phyloP scores from a whole-genome alignment of 2,329 filamentous ascomycete species.

The Clarireedia sp. region DNA sequence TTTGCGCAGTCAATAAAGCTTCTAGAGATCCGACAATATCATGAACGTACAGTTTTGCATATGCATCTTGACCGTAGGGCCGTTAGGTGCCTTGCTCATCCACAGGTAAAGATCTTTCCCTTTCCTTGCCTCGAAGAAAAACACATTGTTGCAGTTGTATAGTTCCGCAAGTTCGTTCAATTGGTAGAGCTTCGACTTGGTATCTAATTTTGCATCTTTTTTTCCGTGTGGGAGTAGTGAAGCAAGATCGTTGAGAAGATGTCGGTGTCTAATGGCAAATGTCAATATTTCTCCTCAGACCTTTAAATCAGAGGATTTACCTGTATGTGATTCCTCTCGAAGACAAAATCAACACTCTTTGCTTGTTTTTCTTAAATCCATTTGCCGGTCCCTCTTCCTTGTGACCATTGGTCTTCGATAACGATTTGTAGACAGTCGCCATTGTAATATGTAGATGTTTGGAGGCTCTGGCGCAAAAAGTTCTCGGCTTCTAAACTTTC shows the following conservation, averaged over 20 bases:
- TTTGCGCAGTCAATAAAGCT: slow-evolving; percentile 31
- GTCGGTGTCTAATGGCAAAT: slow-evolving; percentile 63
- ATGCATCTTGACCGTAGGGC: slow-evolving; percentile 58
- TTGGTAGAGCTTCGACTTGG: slow-evolving; percentile 78
- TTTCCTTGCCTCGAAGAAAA: slow-evolving; percentile 95
- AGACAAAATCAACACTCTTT: slow-evolving; percentile 80
- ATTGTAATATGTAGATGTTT: slow-evolving; percentile 33
- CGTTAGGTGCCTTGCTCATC: slow-evolving; percentile 77
- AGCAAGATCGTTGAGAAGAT: slow-evolving; percentile 83
- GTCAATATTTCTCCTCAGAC: slow-evolving; percentile 1
- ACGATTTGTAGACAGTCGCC: slow-evolving; percentile 68
- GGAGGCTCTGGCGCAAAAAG: slow-evolving; percentile 17
- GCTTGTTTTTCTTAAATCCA: slow-evolving; percentile 55
- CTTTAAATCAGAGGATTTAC: slow-evolving; percentile 34
- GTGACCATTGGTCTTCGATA: slow-evolving; percentile 52
- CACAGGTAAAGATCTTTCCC: slow-evolving; percentile 90
- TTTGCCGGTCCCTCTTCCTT: slow-evolving; percentile 41
- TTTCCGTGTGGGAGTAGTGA: slow-evolving; percentile 83
- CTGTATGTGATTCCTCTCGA: slow-evolving; percentile 87
- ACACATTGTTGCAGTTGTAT: slow-evolving; percentile 88
- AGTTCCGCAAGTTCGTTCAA: slow-evolving; percentile 68
- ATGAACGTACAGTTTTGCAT: slow-evolving; percentile 58
- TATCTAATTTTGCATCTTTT: slow-evolving; percentile 95
- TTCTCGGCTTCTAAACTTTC: slow-evolving; percentile 13
- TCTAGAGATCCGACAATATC: not conserved